Base-by-base conservation (phyloP, 2,329 filamentous ascomycete genomes). In the Penicillium rolfsii region DNA sequence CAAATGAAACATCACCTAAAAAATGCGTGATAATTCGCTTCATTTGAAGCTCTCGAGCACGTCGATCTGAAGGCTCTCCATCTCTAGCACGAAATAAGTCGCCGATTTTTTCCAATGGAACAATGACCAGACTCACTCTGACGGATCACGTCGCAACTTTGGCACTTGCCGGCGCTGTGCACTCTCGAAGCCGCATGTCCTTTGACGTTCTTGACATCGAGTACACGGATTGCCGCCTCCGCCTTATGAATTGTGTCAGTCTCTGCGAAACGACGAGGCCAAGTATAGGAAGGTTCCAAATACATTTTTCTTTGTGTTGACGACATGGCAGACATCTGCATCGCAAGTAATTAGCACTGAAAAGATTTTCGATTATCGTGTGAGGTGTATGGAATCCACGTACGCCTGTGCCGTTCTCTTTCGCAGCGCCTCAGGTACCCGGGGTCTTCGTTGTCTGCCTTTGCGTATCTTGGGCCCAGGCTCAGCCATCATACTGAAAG, bases 331-430 rank as follows among this genome's bases (percentile, higher is more conserved):
- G 28, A 22, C 43, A 46, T 46, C 43, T 46, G 24, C 7, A 9
- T 16, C 43, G 24, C 12, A 28, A 24, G 4, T 12, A n/a, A 28
- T 46, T 28, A 46, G 43, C 43, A 46, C 14, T 6, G 3, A 26
- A 14, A 14, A 12, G 6, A 9, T 2, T n/a, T 14, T 45, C 41
- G 41, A 22, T 45, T 26, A 22, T n/a, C 9, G 5, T 14, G 3
- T 14, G 11, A 46, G 28, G 12, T 46, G 43, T 46, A 8, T 28
- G 43, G 24, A 5, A 2, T 16, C 11, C 4, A 46, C 43, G 28
- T 28, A 46, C 43, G 43, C 43, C 43, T 46, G 24, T 28, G 43
- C 43, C 24, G 43, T 46, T 24, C 43, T 46, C 43, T 46, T 46
- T 28, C 43, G 24, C 24, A 28, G 24, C 24, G 24, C 43, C 24